phyloP scores from a whole-genome alignment of 306 rosid species.

The Lathyrus aphaca region DNA sequence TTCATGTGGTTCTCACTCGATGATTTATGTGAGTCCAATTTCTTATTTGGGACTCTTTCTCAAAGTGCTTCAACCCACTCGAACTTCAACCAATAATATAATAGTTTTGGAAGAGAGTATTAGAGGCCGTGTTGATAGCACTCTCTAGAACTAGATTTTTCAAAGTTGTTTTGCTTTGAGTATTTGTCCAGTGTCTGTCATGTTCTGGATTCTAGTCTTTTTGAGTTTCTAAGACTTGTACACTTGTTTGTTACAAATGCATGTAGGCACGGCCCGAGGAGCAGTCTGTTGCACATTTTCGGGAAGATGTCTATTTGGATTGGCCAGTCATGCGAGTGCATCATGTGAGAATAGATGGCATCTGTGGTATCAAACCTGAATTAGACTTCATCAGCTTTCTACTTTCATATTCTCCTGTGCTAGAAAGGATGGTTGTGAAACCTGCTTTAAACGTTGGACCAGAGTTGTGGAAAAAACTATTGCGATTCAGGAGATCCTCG shows the following conservation, averaged over 20 bases:
- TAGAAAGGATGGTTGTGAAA: constrained; percentile 60
- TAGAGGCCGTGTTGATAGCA: background rate
- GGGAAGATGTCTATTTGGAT: constrained; percentile 40
- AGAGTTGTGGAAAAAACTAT: constrained; percentile 51
- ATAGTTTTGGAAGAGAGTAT: background rate
- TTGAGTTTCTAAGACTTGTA: constrained; percentile 20
- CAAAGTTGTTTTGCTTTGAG: background rate
- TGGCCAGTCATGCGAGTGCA: constrained; percentile 44
- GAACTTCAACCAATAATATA: background rate
- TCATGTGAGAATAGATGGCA: constrained; percentile 51
- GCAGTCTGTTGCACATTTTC: constrained; percentile 9
- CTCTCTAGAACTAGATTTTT: constrained; percentile 13
- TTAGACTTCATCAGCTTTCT: constrained; percentile 56
- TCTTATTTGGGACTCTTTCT: background rate
- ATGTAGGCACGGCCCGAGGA: constrained; percentile 56
- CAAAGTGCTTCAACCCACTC: background rate
- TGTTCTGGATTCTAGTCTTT: constrained; percentile 10
- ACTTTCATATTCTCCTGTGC: constrained; percentile 52
- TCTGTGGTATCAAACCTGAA: constrained; percentile 50
- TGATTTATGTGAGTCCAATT: background rate
- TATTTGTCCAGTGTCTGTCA: background rate
- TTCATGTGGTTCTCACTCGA: background rate
- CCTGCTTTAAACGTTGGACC: constrained; percentile 42
- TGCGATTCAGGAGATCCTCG: constrained; percentile 59
- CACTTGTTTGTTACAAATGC: constrained; percentile 12